These are phyloP conservation scores for Primulina tabacum DNA, from an alignment of 257 asterid species.

Conservation along the genomic window DNA sequence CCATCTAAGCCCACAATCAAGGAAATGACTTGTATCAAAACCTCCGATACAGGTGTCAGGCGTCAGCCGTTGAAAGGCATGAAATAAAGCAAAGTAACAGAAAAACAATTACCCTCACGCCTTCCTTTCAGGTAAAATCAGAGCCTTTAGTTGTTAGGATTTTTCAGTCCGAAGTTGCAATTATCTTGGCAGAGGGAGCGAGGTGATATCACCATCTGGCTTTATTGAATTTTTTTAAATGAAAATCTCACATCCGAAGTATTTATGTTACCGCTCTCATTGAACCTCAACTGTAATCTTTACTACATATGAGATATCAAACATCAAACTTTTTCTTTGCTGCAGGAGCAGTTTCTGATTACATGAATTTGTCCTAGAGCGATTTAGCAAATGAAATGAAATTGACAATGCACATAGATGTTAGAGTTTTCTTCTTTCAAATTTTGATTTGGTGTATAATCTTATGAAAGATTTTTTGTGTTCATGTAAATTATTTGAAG, in stretches of 20 bases:
- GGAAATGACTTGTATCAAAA: background rate
- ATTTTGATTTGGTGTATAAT: no score
- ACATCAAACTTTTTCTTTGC: background rate
- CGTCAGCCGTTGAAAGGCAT: background rate
- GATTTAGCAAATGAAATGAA: no score
- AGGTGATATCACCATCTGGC: background rate
- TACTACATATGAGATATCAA: background rate
- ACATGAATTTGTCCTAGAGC: no score
- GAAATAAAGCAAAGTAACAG: background rate
- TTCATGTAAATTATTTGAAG: background rate
- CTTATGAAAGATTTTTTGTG: background rate
- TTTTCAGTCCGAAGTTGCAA: background rate
- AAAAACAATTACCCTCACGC: background rate
- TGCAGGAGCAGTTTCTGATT: background rate
- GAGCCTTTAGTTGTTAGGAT: background rate
- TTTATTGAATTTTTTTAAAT: no score
- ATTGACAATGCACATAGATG: no score
- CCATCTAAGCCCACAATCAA: background rate
- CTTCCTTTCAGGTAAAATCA: background rate
- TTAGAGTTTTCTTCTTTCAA: no score
- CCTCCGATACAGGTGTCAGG: background rate
- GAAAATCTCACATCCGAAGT: background rate
- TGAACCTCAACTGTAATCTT: background rate
- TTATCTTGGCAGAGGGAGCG: background rate
- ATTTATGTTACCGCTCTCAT: background rate